Evolutionary conservation across 2,329 filamentous ascomycete genomes (phyloP), one percentile per base, ranked within the genome.

Genomic region (Xylariaceae sp.): DNA sequence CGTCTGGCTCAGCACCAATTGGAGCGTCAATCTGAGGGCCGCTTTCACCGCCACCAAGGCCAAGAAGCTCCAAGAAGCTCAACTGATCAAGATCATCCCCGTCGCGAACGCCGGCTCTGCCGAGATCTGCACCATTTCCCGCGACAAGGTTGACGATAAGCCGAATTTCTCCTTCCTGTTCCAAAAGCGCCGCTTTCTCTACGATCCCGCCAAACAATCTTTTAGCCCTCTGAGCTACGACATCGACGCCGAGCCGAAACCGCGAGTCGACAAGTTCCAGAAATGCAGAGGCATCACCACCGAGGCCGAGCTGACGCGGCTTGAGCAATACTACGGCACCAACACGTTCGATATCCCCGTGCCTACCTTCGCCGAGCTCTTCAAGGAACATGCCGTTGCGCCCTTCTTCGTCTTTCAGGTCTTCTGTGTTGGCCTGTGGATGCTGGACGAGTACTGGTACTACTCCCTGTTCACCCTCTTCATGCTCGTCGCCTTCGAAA

Each of bases 401-500:
- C 94, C 94, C 5, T 99, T 99, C 79, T 99, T 99, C 74, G 92
- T 99, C 59, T 99, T 99, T 76, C 94, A 99, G 78, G 80, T 99
- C 57, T 99, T 99, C 77, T 99, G 95, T 65, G 94, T 99, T 54
- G 95, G 94, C 15, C 77, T 99, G 57, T 99, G 94, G 94, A 89
- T 97, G 85, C 77, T 99, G 68, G 94, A 99, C 68, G 95, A 99
- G 74, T 99, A 97, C 75, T 99, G 95, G 94, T 99, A 99, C 78
- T 99, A 99, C 76, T 97, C 94, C 57, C 83, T 99, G 18, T 99
- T 99, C 73, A 99, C 95, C 0, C 85, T 99, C 19, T 92, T 97
- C 76, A 99, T 99, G 95, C 83, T 99, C 52, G 90, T 99, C 62
- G 86, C 84, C 55, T 99, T 99, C 65, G 94, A 99, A 76, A 96